Evolutionary conservation across 139 green algal genomes (phyloP), one percentile per base, ranked within the genome.

Genomic region (Picocystis salinarum): DNA sequence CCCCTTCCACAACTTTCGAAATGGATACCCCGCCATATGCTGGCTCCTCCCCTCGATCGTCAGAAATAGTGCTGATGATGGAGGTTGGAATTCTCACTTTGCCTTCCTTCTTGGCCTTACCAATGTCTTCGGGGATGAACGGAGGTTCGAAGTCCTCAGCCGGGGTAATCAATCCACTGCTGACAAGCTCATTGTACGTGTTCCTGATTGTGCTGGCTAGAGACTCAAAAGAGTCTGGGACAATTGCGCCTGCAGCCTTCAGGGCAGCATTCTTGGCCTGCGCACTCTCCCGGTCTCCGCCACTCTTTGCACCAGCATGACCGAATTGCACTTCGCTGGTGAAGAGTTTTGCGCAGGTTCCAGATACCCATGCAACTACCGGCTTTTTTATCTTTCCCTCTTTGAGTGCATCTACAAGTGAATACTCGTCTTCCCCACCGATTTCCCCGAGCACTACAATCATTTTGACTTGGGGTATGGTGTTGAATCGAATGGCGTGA

Each of bases 381-480:
- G 83, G 83, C 69, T 94, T 94, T 20, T 70, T 87, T 28, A 94
- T 64, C 26, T 47, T 18, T 22, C 67, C 65, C 1, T 48, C 39
- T 59, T 77, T 76, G 10, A 93, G 56, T 4, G 77, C 77, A 23
- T 80, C 61, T 41, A 91, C 78, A 56, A 94, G 62, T 11, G 55
- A 69, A 67, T 94, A 94, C 67, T 94, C 83, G 44, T 94, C 83
- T 5, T 18, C 19, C 3, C 83, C 83, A 1, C 83, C 83, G 36
- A 94, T 67, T 68, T 94, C 83, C 1, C 83, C 83, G 42, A 94
- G 67, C 33, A 94, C 75, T 40, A 94, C 83, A 33, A 94, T 93
- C 68, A 94, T 77, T 65, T 93, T 93, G 44, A 94, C 57, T 56
- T 80, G 62, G 1, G 79, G 70, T 40, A 91, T 89, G 46, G 85